These are phyloP conservation scores for Linum trigynum DNA, from an alignment of 345 rosid species.

Conservation along the genomic window DNA sequence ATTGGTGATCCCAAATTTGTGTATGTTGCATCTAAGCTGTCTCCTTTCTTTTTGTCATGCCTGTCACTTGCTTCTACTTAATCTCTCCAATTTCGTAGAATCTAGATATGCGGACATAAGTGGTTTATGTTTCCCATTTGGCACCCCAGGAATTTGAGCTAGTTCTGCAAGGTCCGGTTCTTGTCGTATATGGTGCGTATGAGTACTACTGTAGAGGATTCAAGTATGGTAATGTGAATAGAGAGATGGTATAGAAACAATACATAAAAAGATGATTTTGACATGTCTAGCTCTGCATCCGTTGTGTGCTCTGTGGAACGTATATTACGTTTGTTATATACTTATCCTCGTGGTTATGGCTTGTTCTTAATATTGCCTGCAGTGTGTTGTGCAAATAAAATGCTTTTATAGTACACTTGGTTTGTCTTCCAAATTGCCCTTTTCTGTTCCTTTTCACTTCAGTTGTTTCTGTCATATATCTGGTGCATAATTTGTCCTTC, in stretches of 20 bases:
- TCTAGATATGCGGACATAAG: constrained; percentile 40
- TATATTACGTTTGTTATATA: not conserved
- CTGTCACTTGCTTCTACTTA: constrained; percentile 22
- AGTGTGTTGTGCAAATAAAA: not conserved
- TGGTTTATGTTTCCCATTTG: constrained; percentile 28
- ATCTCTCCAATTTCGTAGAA: constrained; percentile 28
- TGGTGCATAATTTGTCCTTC: too few relatives aligned
- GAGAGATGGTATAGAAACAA: constrained; percentile 63
- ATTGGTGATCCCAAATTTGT: constrained; percentile 15
- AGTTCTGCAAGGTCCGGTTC: constrained; percentile 43
- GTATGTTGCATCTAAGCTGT: constrained; percentile 27
- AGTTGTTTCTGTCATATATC: too few relatives aligned
- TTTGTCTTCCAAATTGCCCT: too few relatives aligned
- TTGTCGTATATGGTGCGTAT: constrained; percentile 44
- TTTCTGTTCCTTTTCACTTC: too few relatives aligned
- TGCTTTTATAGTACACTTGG: too few relatives aligned
- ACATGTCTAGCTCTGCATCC: not conserved
- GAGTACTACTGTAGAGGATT: constrained; percentile 57
- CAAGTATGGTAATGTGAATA: constrained; percentile 50
- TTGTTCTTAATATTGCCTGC: not conserved
- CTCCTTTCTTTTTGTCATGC: constrained; percentile 24
- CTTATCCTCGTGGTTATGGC: too few relatives aligned
- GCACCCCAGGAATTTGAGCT: constrained; percentile 40
- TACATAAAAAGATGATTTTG: constrained; percentile 19
- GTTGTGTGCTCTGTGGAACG: not conserved